Evolutionary conservation across 768 basidiomycete genomes (phyloP).

Genomic region (Suillus discolor): DNA sequence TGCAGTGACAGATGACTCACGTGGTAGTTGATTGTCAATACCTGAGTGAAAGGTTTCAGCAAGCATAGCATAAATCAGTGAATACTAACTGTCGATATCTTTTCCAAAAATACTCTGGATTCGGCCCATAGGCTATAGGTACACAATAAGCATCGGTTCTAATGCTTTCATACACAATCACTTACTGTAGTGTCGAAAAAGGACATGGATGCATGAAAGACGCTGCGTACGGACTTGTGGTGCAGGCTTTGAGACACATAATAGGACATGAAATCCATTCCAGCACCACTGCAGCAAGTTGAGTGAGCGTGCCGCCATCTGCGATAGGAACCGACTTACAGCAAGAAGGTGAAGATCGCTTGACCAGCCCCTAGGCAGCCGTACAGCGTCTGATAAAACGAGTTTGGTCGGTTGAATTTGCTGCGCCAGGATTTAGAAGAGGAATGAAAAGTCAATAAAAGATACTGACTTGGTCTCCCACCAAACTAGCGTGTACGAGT

Average conservation of each 20-base stretch:
- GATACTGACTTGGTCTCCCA: constrained; percentile 62
- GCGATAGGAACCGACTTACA: constrained; percentile 40
- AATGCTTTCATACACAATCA: not conserved
- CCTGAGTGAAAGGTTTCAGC: not conserved
- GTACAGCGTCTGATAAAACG: constrained; percentile 68
- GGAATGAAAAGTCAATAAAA: not conserved
- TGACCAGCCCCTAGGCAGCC: constrained; percentile 62
- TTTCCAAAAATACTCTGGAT: constrained; percentile 66
- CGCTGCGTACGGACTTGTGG: constrained; percentile 51
- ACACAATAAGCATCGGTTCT: not conserved
- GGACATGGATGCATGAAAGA: constrained; percentile 73
- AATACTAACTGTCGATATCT: constrained; percentile 59
- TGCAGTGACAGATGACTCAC: constrained; percentile 32
- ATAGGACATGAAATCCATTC: constrained; percentile 58
- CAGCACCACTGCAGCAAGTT: constrained; percentile 42
- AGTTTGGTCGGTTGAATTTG: constrained; percentile 48
- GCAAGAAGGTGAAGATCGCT: constrained; percentile 56
- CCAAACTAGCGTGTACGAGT: constrained; percentile 71
- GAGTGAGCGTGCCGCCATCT: not conserved
- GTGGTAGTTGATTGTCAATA: constrained; percentile 58
- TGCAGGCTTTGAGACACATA: constrained; percentile 68
- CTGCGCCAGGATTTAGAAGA: constrained; percentile 26
- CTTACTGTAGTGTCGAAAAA: constrained; percentile 73
- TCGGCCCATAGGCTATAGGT: constrained; percentile 55
- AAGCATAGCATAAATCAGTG: not conserved